A percentile compares a stretch with the other conserved stretches of the same genome.
Conservation (phyloP, 495 filamentous ascomycete species). For the Neurospora sp. region DNA sequence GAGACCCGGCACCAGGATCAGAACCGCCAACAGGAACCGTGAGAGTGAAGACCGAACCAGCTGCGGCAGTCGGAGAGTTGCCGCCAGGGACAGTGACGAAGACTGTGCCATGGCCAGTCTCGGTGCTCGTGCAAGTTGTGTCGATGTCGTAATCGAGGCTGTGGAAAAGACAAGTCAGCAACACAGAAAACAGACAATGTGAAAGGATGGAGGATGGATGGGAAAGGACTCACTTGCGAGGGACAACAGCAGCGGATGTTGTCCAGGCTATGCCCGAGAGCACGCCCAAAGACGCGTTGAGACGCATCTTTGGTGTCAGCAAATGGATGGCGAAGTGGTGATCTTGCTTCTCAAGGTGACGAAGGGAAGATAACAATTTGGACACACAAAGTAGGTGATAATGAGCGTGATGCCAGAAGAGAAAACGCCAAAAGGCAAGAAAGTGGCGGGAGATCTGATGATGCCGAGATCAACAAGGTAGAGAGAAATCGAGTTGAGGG, state of each 20-base stretch:
- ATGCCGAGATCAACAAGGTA: not conserved
- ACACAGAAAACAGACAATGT: not conserved
- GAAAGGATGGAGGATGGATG: not conserved
- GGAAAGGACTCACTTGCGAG: conserved; percentile 11
- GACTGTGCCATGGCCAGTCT: conserved; percentile 20
- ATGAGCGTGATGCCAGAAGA: conserved; percentile 10
- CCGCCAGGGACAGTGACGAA: conserved; percentile 22
- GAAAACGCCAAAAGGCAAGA: conserved; percentile 2
- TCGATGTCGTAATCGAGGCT: conserved; percentile 3
- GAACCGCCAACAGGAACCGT: conserved; percentile 4
- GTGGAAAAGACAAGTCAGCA: conserved; percentile 1
- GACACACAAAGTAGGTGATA: conserved; percentile 6
- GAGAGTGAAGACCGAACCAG: conserved; percentile 14
- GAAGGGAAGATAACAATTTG: not conserved
- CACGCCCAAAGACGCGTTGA: conserved; percentile 10
- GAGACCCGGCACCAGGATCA: not conserved
- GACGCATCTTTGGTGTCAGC: conserved; percentile 18
- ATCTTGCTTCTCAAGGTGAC: not conserved
- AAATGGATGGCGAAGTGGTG: not conserved
- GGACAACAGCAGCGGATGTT: conserved; percentile 10
- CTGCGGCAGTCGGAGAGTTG: conserved; percentile 6
- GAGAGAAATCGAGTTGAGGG: conserved; percentile 1
- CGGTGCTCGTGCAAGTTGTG: conserved; percentile 15
- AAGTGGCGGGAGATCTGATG: not conserved
- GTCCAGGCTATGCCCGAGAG: conserved; percentile 13